These are phyloP conservation scores for Mortierella alpina DNA, from an alignment of 192 early-diverging fungal genomes.

Conservation along the genomic window DNA sequence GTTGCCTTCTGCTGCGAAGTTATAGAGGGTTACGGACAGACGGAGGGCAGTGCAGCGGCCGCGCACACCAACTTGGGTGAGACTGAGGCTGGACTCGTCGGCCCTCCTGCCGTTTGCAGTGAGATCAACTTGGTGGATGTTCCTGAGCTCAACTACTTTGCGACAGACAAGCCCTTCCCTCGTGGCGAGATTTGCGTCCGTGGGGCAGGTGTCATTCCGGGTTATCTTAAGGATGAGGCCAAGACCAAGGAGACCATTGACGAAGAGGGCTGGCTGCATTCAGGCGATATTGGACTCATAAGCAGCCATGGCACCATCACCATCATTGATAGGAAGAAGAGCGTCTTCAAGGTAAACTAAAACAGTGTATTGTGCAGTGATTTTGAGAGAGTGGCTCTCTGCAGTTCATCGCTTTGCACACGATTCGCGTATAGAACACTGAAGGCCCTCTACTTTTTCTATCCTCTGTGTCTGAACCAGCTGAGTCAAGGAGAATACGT, in stretches of 20 bases:
- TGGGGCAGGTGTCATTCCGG: constrained; percentile 73
- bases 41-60: constrained; percentile 50
- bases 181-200: constrained; percentile 90
- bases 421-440: too few relatives aligned
- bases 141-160: constrained; percentile 84
- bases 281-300: constrained; percentile 83
- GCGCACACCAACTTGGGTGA: constrained; percentile 67
- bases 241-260: constrained; percentile 82
- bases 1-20: constrained; percentile 71
- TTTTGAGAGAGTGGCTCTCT: neutral
- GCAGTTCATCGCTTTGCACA: neutral
- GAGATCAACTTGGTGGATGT: constrained; percentile 88
- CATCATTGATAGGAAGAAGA: constrained; percentile 88
- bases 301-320: constrained; percentile 71
- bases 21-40: constrained; percentile 65
- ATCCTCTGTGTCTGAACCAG: neutral
- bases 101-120: constrained; percentile 63
- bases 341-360: constrained; percentile 72
- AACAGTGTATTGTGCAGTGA: neutral
- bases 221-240: constrained; percentile 84
- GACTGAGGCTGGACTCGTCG: constrained; percentile 79
- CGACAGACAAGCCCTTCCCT: constrained; percentile 76
- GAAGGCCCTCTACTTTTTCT: neutral
- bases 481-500: constrained; percentile 84
- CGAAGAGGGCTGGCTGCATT: constrained; percentile 84